A percentile compares a stretch with the other conserved stretches of the same genome.
These are phyloP conservation scores for Fremontodendron californicum DNA, from an alignment of 345 rosid genomes.

Conservation along the genomic window DNA sequence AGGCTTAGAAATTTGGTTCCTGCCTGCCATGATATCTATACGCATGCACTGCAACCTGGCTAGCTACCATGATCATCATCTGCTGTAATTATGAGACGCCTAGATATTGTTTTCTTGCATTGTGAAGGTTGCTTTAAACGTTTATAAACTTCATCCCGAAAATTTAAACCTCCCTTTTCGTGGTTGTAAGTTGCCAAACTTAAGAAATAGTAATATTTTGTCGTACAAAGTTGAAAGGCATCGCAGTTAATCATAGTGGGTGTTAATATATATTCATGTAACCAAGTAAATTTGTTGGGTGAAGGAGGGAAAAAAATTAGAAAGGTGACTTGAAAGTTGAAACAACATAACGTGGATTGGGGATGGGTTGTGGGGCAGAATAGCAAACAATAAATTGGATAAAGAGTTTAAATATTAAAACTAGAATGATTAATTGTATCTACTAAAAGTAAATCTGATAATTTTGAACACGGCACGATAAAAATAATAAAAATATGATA, in stretches of 20 bases:
- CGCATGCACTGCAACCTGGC: background rate
- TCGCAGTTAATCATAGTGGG: no score
- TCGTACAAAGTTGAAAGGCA: no score
- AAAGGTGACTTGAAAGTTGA: background rate
- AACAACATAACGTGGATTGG: background rate
- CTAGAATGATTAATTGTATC: no score
- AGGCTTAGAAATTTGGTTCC: background rate
- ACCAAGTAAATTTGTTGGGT: background rate
- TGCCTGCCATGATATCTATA: background rate
- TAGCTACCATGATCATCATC: background rate
- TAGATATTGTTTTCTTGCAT: background rate
- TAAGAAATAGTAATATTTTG: no score
- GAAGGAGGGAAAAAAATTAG: background rate
- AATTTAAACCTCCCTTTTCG: no score
- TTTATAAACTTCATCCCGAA: no score
- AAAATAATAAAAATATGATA: no score
- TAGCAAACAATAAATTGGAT: background rate
- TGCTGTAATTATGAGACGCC: background rate
- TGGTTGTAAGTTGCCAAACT: no score
- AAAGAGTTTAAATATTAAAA: background rate
- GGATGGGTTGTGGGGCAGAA: constrained; percentile 4
- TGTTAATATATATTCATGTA: background rate
- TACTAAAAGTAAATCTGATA: no score
- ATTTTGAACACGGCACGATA: no score
- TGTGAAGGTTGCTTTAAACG: no score